Base-by-base conservation (phyloP, 805 yeast species). In the Saccharomycopsis capsularis region DNA sequence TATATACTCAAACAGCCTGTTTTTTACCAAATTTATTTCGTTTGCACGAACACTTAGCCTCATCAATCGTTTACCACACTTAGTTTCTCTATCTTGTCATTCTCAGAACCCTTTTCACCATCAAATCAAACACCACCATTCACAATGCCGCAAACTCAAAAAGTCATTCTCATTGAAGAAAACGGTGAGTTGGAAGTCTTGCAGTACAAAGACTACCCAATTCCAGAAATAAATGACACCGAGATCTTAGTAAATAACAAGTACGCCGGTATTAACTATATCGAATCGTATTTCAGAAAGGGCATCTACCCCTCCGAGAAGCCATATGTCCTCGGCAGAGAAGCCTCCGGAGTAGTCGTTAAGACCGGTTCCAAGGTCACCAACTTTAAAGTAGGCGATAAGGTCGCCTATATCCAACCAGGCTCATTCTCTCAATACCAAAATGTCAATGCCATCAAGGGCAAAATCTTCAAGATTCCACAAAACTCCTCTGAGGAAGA, bases 191-290 rank as follows among this genome's bases (percentile, higher is more conserved):
- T 73, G 15, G 87, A 80, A 32, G 83, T 76, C 3, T 64, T 86
- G 40, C 67, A 77, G 57, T 81, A 77, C 59, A 63, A 61, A 16
- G 81, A 80, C 35, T 62, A 67, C 34, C 78, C 82, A 3, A 75
- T 81, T 4, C 95, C 95, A 2, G 61, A 66, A 40, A 69, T 82
- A 46, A 29, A 66, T 3, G 72, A 69, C 2, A 69, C 73, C 46
- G 86, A 87, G 52, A 61, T 90, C 9, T 68, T 90, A 42, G 71
- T 90, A 60, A 82, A 83, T 65, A 85, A 84, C 70, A 72, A 69
- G 48, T 88, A 76, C 57, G 73, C 89, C 11, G 98, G 98, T 30
- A 68, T 88, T 59, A 88, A 88, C 58, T 85, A 76, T 68, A 83
- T 88, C 55, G 97, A 90, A 59, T 70, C 79, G 3, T 90, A 89